Evolutionary conservation across 345 rosid genomes (phyloP), one percentile per base, ranked within the genome.

Genomic region (Eutrema heterophyllum): DNA sequence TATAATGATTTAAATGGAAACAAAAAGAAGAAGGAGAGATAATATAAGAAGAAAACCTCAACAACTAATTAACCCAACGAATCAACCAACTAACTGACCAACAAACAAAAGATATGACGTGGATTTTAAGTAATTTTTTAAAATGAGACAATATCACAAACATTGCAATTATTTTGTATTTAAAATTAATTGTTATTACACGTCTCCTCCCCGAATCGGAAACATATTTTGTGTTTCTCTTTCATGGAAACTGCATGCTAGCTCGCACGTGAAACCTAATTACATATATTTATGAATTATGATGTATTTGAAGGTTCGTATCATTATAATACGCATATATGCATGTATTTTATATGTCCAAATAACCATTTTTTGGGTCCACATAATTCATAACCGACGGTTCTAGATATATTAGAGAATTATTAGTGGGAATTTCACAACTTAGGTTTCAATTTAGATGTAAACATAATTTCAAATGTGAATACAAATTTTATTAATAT

Each of bases 101-200:
- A 64, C 80, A 64, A 77, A 77, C 76, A 70, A 64, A 77, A 48
- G 54, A 70, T 64, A 70, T 70, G 71, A 70, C 55, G 32, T 55
- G 61, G 33, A 41, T 40, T 70, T 56, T 6, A 56, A 64, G 67
- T 46, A 76, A 63, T 16, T 70, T 36, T 40, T 32, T 70, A 46
- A 70, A 64, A 48, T 64, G 71, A 64, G 76, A 70, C 72, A 77
- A 33, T 64, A 64, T 64, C 33, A 14, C 32, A 74, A 74, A 44
- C n/a, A 55, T 29, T 67, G 72, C 66, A 63, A 52, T 45, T 45
- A 70, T 70, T 70, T 14, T 16, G 67, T 50, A 67, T 68, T 12
- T 61, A 30, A 60, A 68, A 61, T 64, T 75, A 75, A 40, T 33
- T 61, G 12, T 52, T 44, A 61, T 68, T 44, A 61, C 70, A 68